Base-by-base conservation (phyloP, 208 protist genomes). In the Leishmania aethiopica region DNA sequence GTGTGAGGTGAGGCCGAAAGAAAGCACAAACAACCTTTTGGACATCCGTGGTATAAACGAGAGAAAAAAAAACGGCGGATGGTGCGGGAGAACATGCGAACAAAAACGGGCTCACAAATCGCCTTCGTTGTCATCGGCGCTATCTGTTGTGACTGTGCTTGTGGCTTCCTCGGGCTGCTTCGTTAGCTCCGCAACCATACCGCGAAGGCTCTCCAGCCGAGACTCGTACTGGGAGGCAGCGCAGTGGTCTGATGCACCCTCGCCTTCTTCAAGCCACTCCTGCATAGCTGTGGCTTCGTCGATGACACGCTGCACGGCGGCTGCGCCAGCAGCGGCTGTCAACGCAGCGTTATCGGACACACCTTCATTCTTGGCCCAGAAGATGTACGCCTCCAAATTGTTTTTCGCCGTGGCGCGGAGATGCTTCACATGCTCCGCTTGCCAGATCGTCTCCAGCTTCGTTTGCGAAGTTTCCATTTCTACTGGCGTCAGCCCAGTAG, bases 191-290 rank as follows among this genome's bases (percentile, higher is more conserved):
- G 66, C 13, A 66, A 94, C 81, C 71, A 94, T 70, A 45, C 84
- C 42, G 80, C 93, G 87, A 47, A 97, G 75, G 45, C 84, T 70
- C 3, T 60, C 75, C 37, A 93, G 88, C 71, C 90, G 81, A 19
- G 59, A 79, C 75, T 93, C 83, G 75, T 94, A 96, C 75, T 93
- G 84, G 13, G 86, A 82, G 47, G 81, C 87, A 32, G 77, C 76
- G 74, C 93, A 96, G 25, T 74, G 57, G 47, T 97, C 92, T 57
- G 81, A 85, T 64, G 85, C 88, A 55, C 93, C 93, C 40, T 90
- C 82, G n/a, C 92, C 93, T 62, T 94, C 91, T 69, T 97, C 93
- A 25, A 96, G 73, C 93, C 95, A 97, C 45, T 96, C 85, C 77
- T 91, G 79, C 28, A 84, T 57, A 8, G 81, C 78, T 57, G 64